These are phyloP conservation scores for Monosporozyma aquatica DNA, from an alignment of 805 yeast species.

Conservation along the genomic window DNA sequence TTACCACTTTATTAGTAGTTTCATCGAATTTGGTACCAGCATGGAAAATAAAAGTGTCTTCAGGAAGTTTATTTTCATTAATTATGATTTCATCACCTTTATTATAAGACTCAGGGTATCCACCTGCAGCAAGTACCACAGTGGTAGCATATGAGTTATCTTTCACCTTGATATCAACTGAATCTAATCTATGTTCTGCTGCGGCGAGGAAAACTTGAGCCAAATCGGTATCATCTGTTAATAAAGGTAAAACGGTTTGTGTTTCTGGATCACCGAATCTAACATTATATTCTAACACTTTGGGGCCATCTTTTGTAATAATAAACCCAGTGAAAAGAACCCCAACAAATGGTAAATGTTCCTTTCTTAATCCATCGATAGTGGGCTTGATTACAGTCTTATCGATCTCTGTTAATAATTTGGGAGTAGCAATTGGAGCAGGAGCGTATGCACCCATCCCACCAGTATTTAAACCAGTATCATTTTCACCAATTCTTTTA, in stretches of 20 bases:
- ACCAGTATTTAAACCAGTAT: conserved; percentile 92
- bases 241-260: conserved; percentile 85
- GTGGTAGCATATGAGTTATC: conserved; percentile 67
- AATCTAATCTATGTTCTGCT: conserved; percentile 87
- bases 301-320: conserved; percentile 81
- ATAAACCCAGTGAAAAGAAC: conserved; percentile 92
- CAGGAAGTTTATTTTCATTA: conserved; percentile 17
- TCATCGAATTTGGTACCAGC: conserved; percentile 72
- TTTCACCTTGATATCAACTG: conserved; percentile 52
- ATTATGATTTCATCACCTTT: conserved; percentile 82
- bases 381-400: conserved; percentile 78
- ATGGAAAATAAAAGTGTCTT: conserved; percentile 70
- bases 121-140: conserved; percentile 94
- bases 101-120: conserved; percentile 81
- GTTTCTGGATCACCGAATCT: conserved; percentile 99
- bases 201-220: conserved; percentile 89
- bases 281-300: conserved; percentile 92
- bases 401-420: conserved; percentile 60
- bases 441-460: conserved; percentile 99
- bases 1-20: conserved; percentile 50
- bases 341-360: conserved; percentile 93
- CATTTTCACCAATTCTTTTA: conserved; percentile 89
- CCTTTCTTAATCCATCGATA: conserved; percentile 91
- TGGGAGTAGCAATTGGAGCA: conserved; percentile 86
- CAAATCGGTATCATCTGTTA: conserved; percentile 77